Base-by-base conservation (phyloP, 1,284 basidiomycete genomes). In the Mycena citricolor region DNA sequence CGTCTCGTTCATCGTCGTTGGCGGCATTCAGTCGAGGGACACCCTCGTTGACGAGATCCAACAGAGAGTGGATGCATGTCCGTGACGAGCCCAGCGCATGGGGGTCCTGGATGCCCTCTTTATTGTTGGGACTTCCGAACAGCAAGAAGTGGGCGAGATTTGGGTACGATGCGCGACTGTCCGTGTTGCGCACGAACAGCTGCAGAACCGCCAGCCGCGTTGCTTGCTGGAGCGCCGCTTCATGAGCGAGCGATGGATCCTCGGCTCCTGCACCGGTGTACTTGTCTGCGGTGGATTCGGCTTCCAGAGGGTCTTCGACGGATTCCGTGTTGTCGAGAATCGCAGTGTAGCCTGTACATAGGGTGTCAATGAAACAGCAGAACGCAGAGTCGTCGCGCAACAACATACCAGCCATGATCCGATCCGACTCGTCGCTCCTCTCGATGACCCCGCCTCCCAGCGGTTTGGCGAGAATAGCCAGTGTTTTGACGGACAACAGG, bases 131-230 rank as follows among this genome's bases (percentile, higher is more conserved):
- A 2, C 73, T 65, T 1, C 85, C 89, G 60, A 94, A 90, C 5
- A 99, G 76, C 8, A 99, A 69, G 63, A 93, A 89, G 67, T 98
- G 93, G 0, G 89, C 88, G 25, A 97, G 61, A 57, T 95, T 97
- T 12, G 94, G 92, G 46, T 84, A 90, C 0, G 82, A 65, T 8
- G 76, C 66, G 32, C 73, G 74, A 0, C 66, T 61, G n/a, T 77
- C 67, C 0, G 94, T 94, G 51, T 88, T 89, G 42, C 81, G 80
- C 31, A 93, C 79, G 46, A 99, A 72, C 8, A 99, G 71, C 53
- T 95, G 87, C 35, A 99, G 77, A n/a, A 92, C 84, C 0, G 88
- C 81, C 2, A 86, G 67, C 24, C 90, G 74, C 35, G 88, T 88
- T 0, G 86, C 81, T 54, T 91, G 86, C 5, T 77, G 71, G 1